These are phyloP conservation scores for Oxalis stricta DNA, from an alignment of 441 rosid genomes.

Conservation along the genomic window DNA sequence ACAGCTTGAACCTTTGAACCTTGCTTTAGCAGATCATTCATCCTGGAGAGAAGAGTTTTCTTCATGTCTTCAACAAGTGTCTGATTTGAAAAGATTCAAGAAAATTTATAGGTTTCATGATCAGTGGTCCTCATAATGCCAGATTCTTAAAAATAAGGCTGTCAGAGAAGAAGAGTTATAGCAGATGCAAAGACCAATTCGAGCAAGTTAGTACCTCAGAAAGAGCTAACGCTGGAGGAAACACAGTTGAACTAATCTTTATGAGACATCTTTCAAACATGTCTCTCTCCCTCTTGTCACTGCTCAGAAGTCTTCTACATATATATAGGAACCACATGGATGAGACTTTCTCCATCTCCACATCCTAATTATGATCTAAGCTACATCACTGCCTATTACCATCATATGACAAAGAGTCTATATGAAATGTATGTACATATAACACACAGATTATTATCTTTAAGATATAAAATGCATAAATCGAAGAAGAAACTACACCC, in stretches of 20 bases:
- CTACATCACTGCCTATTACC: constrained; percentile 30
- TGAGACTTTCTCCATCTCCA: constrained; percentile 31
- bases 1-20: constrained; percentile 35
- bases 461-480: not conserved
- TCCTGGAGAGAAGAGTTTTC: constrained; percentile 19
- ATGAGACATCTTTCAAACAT: constrained; percentile 37
- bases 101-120: not conserved
- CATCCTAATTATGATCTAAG: constrained; percentile 23
- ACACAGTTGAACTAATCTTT: constrained; percentile 23
- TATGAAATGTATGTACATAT: not conserved
- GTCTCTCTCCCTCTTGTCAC: constrained; percentile 42
- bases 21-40: constrained; percentile 34
- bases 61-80: constrained; percentile 29
- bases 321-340: constrained; percentile 40
- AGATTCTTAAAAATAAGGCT: not conserved
- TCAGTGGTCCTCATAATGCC: not conserved
- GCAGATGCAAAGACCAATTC: not conserved
- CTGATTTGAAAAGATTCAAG: constrained; percentile 19
- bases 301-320: constrained; percentile 40
- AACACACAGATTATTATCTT: not conserved
- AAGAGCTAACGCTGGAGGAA: constrained; percentile 33
- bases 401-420: constrained; percentile 2
- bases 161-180: not conserved
- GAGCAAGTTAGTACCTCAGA: constrained; percentile 25
- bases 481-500: not conserved